A percentile compares a stretch with the other conserved stretches of the same genome.
These are phyloP conservation scores for Rubia yunnanensis DNA, from an alignment of 257 asterid genomes.

Conservation along the genomic window DNA sequence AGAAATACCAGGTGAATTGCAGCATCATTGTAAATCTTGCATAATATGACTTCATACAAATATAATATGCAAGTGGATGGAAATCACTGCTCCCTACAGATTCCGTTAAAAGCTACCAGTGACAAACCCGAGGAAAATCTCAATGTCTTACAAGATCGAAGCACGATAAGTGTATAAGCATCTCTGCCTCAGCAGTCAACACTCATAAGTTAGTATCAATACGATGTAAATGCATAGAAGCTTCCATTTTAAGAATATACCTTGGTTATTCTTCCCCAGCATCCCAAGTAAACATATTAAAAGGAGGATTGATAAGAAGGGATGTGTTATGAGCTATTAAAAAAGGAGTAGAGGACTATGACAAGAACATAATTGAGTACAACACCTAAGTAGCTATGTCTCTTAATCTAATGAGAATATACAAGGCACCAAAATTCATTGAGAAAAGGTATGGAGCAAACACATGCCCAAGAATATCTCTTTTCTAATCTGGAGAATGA, in stretches of 20 bases:
- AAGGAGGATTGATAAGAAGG: neutral
- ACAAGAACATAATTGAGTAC: neutral
- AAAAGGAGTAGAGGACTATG: neutral
- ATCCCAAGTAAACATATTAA: neutral
- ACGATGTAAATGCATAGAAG: neutral
- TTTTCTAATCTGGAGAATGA: too few relatives aligned
- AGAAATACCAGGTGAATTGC: conserved; percentile 66
- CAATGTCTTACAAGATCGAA: neutral
- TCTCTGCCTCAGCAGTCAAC: neutral
- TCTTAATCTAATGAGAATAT: too few relatives aligned
- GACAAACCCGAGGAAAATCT: neutral
- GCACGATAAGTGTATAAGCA: neutral
- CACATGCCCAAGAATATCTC: too few relatives aligned
- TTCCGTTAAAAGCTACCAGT: neutral
- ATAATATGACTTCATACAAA: too few relatives aligned
- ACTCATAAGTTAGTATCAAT: neutral
- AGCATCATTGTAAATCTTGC: conserved; percentile 41
- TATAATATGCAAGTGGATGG: neutral
- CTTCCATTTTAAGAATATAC: neutral
- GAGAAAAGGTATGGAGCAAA: too few relatives aligned
- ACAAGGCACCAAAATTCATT: too few relatives aligned
- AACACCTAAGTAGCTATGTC: too few relatives aligned
- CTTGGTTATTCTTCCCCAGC: neutral
- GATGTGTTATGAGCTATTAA: neutral
- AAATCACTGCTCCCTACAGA: neutral